Conservation (phyloP, 2,329 filamentous ascomycete species). For the Colletotrichum sp. region DNA sequence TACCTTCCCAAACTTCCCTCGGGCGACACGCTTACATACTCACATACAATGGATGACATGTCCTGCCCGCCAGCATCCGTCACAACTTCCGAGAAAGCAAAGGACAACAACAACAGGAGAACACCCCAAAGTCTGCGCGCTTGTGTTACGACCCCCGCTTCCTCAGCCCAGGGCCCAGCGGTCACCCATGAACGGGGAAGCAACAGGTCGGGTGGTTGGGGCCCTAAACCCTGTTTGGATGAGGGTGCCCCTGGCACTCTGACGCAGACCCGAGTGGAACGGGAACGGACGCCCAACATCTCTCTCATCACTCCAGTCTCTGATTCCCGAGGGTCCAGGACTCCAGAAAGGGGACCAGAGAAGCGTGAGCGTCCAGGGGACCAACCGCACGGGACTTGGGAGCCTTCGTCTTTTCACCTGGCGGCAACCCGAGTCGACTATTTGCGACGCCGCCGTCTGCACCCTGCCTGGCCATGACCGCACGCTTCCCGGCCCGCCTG, state of each 20-base stretch:
- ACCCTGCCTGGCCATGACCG: background rate
- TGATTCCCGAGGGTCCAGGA: background rate
- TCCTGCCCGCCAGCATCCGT: background rate
- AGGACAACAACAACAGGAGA: background rate
- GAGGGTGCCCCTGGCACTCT: slow-evolving; percentile 1
- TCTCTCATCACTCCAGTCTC: background rate
- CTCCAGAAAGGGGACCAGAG: background rate
- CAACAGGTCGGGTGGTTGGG: background rate
- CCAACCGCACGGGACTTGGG: background rate
- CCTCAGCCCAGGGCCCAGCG: background rate
- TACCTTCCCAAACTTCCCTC: background rate
- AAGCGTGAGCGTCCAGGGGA: background rate
- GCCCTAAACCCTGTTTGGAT: slow-evolving; percentile 1
- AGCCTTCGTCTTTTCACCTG: background rate
- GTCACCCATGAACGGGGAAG: slow-evolving; percentile 3
- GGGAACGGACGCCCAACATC: background rate
- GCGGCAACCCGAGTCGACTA: background rate
- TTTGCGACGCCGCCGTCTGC: background rate
- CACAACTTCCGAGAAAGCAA: background rate
- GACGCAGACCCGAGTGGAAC: background rate
- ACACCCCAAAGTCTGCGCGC: background rate
- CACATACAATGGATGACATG: background rate
- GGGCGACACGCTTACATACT: background rate
- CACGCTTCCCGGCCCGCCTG: background rate
- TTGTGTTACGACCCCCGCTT: background rate